Base-by-base conservation (phyloP, 805 yeast genomes). In the Pichia californica region DNA sequence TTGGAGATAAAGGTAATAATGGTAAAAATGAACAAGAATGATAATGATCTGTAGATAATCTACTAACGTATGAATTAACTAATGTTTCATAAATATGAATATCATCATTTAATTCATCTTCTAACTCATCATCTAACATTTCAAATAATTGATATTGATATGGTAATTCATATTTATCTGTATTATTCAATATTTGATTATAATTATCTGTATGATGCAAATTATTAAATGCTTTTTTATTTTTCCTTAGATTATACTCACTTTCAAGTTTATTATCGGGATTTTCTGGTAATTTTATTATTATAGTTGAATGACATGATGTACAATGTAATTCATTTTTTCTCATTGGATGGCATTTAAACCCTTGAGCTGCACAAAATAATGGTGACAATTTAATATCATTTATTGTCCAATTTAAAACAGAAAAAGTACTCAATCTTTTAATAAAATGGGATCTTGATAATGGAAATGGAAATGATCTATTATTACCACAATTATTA, bases 311-410 rank as follows among this genome's bases (percentile, higher is more conserved):
- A 36, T 58, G 57, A 45, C 73, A 67, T 8, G 56, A 56, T 2
- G 49, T 47, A 46, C 73, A 68, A 33, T 49, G 51, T 3, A 68
- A 43, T 37, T 58, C 62, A 43, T 68, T 66, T 36, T 54, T 61
- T 25, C 58, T 45, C 3, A 43, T 46, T 10, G 59, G 52, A 14
- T 67, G 68, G 47, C 76, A 71, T 39, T 54, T 58, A 83, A 83
- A 78, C 2, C 83, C 83, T 41, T 70, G 63, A 19, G 71, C 51
- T 1, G 79, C 69, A 52, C 79, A 72, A 26, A 55, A 64, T 28
- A 78, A 58, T 41, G 79, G 80, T 6, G 63, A 71, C 23, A 77
- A 54, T 5, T 43, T 44, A 7, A 40, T 21, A 38, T 53, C 54
- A 3, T 53, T 52, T 13, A 74, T 50, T 14, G 62, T 57, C 83